Base-by-base conservation (phyloP, 2,329 filamentous ascomycete species). In the Chaetomiaceae sp. region DNA sequence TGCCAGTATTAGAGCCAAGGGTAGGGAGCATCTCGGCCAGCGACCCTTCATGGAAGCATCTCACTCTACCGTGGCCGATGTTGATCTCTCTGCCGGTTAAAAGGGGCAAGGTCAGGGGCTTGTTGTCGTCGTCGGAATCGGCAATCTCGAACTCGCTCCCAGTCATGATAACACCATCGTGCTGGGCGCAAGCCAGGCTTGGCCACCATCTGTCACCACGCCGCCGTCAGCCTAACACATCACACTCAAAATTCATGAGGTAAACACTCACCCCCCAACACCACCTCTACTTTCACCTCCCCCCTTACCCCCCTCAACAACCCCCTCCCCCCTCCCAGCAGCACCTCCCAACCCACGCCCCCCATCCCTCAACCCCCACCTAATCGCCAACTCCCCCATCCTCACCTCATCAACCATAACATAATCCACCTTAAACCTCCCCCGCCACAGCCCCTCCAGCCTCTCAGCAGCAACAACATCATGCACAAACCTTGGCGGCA, bases 151-250 rank as follows among this genome's bases (percentile, higher is more conserved):
- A 56, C 12, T 69, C 68, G 46, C 65, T 71, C 7, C 65, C n/a
- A n/a, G n/a, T n/a, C n/a, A n/a, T 68, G 8, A 79, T 71, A 16
- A 82, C 76, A 17, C 79, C 78, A 57, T 82, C 79, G 23, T 76
- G 72, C 52, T 75, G 68, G 2, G 77, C 79, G 56, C 78, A 81
- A 31, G 75, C 72, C 27, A 81, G 66, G 47, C 79, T 77, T 16
- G 79, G 62, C 77, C 78, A 82, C 79, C 76, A 83, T 49, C 79
- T 82, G 37, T 13, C n/a, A n/a, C n/a, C n/a, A n/a, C 14, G 10
- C 38, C 17, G 9, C 31, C 19, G 30, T 42, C 20, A 27, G 46
- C 10, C 9, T 33, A 16, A 25, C 8, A n/a, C 5, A 8, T 16
- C n/a, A 23, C 3, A 10, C 13, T n/a, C n/a, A n/a, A n/a, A n/a